Evolutionary conservation across 1,284 basidiomycete genomes (phyloP).

Genomic region (Cryptococcus sp.): DNA sequence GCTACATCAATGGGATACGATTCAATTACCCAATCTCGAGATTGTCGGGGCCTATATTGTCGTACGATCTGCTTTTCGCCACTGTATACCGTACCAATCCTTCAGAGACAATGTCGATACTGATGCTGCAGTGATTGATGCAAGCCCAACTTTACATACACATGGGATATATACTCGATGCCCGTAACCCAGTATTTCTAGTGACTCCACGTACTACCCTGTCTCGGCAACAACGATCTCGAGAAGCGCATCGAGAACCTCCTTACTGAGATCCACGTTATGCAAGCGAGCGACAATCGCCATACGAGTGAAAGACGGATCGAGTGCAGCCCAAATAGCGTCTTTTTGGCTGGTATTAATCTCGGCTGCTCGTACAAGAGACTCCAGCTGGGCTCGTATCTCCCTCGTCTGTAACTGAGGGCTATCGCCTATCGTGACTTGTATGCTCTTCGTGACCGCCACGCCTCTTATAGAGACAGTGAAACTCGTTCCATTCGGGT

Average conservation of each 20-base stretch:
- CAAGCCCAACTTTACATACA: too few species aligned
- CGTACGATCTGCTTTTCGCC: too few species aligned
- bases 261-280: not conserved
- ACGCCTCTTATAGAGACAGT: not conserved
- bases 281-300: not conserved
- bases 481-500: not conserved
- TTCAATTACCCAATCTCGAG: too few species aligned
- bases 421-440: not conserved
- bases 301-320: not conserved
- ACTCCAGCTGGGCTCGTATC: not conserved
- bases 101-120: too few species aligned
- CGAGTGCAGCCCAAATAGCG: not conserved
- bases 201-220: too few species aligned
- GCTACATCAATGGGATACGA: too few species aligned
- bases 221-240: not conserved
- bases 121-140: too few species aligned
- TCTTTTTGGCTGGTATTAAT: not conserved
- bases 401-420: not conserved
- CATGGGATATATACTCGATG: too few species aligned
- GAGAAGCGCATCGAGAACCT: not conserved
- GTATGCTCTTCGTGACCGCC: not conserved
- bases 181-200: too few species aligned
- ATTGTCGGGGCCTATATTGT: too few species aligned
- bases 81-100: too few species aligned
- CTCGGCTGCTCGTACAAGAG: not conserved